Evolutionary conservation across 2,329 filamentous ascomycete genomes (phyloP).

Genomic region (Penicillium sp.): DNA sequence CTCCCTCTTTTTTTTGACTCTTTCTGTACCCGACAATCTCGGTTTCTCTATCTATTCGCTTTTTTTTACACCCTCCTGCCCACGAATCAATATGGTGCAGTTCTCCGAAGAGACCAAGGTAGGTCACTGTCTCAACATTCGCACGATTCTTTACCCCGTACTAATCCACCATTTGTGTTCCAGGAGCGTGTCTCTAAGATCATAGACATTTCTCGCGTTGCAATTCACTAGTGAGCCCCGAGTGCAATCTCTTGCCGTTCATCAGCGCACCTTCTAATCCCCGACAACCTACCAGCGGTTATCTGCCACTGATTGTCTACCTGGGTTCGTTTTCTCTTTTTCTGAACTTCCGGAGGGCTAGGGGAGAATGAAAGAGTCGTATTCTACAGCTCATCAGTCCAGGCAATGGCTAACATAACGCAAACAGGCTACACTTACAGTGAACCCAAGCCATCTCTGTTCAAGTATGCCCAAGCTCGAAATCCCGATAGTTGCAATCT

Average conservation of each 20-base stretch:
- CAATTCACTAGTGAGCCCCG: conserved; percentile 84
- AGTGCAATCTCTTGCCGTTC: neutral
- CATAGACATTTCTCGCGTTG: conserved; percentile 89
- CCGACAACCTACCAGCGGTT: conserved; percentile 62
- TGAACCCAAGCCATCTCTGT: conserved; percentile 79
- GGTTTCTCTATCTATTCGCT: neutral
- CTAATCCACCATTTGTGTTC: neutral
- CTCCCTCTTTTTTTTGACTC: neutral
- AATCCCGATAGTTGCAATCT: neutral
- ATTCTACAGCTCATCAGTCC: no score
- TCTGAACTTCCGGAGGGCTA: neutral
- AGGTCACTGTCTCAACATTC: conserved; percentile 10
- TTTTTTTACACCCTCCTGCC: neutral
- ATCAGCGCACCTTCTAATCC: conserved; percentile 17
- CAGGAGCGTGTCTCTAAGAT: conserved; percentile 97
- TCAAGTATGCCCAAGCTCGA: conserved; percentile 54
- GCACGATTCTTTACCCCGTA: conserved; percentile 2
- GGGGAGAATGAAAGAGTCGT: neutral
- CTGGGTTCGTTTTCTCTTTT: conserved; percentile 63
- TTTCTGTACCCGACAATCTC: no score
- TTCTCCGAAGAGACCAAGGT: conserved; percentile 99
- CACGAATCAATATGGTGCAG: conserved; percentile 48
- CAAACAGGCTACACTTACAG: conserved; percentile 82
- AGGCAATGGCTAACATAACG: conserved; percentile 17
- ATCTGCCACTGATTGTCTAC: conserved; percentile 94